Conservation (phyloP, 768 basidiomycete species). For the Cystofilobasidium ferigula region DNA sequence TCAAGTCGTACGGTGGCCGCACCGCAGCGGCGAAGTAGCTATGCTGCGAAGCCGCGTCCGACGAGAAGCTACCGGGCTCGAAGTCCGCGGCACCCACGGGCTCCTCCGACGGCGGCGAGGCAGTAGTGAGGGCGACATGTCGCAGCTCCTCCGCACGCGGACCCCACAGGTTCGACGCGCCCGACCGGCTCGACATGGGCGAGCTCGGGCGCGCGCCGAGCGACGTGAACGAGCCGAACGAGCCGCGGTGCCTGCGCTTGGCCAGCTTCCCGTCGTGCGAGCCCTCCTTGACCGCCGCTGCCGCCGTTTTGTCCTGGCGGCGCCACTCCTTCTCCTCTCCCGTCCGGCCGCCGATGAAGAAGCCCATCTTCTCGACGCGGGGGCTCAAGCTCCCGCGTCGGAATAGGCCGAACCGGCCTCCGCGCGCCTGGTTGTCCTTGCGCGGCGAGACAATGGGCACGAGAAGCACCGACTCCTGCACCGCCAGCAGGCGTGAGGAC, state of each 20-base stretch:
- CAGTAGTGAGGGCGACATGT: neutral
- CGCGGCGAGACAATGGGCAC: neutral
- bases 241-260: neutral
- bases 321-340: neutral
- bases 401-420: neutral
- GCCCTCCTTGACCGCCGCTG: neutral
- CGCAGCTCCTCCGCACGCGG: neutral
- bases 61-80: neutral
- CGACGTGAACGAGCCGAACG: constrained; percentile 5
- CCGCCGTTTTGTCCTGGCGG: neutral
- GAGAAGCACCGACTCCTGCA: neutral
- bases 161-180: neutral
- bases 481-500: neutral
- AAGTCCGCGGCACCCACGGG: neutral
- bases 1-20: neutral
- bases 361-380: neutral
- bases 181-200: neutral
- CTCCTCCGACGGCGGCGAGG: neutral
- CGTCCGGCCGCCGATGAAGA: neutral
- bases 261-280: neutral
- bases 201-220: neutral
- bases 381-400: neutral
- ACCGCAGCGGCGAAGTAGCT: neutral
- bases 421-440: neutral
- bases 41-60: neutral